Evolutionary conservation across 306 rosid species (phyloP), one percentile per base, ranked within the genome.

Genomic region (Malus fusca): DNA sequence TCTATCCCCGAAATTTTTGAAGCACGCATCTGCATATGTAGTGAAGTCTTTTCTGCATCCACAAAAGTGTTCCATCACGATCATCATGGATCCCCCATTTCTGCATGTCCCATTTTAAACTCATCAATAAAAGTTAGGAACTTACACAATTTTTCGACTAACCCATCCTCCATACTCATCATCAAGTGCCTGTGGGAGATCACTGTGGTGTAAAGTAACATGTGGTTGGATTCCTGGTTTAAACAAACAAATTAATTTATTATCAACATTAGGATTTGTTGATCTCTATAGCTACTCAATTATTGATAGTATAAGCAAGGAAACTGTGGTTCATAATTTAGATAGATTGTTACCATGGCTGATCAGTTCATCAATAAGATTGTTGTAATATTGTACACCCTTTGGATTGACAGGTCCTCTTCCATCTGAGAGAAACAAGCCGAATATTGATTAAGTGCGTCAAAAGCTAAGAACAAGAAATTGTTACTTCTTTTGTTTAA

Each of bases 111-210:
- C 52, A 51, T 55, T 58, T 30, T 19, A 67, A 28, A 59, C 13
- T 37, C 21, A 23, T 8, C 10, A 25, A 21, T 33, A 77, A 48
- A 75, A 67, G 71, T 28, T 70, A 17, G 56, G 18, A 68, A 61
- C 86, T 28, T 83, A 91, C 97, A 93, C 76, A 59, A 88, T 77
- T 56, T 84, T 31, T 40, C 78, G 87, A 62, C 84, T 82, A 58
- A 91, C 3, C 98, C 98, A 93, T 83, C 97, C 97, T 75, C 88
- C 97, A 37, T 93, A 93, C 70, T 88, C 89, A 70, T 89, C 92
- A 43, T 93, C 98, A 51, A 91, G 96, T 53, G 82, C 82, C 22
- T 88, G 97, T 43, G 96, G 98, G 28, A 84, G 82, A 82, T 91
- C 97, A 62, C 1, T 68, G 71, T 91, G 80, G 73, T 85, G 82